Evolutionary conservation across 805 yeast species (phyloP).

Genomic region (Candida corydali): DNA sequence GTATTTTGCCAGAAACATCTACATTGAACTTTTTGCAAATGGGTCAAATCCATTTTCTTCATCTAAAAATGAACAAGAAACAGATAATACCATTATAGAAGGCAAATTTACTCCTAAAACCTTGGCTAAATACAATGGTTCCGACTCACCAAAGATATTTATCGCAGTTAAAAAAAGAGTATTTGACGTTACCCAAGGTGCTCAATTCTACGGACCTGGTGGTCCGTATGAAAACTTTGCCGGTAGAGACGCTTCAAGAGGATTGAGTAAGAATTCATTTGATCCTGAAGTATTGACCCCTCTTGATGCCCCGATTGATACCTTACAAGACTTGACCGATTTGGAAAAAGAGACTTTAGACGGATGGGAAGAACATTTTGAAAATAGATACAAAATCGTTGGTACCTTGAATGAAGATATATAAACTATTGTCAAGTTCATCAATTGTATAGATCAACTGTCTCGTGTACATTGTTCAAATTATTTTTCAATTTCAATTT

Average conservation of each 20-base stretch:
- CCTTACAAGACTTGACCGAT: constrained; percentile 53
- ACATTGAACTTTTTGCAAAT: constrained; percentile 16
- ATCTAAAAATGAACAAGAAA: constrained; percentile 12
- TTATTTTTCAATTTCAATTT: neutral
- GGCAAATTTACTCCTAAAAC: constrained; percentile 70
- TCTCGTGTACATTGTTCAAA: constrained; percentile 1
- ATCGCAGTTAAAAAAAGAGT: constrained; percentile 84
- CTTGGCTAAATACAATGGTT: constrained; percentile 74
- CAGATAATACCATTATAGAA: constrained; percentile 30
- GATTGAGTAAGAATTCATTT: constrained; percentile 84
- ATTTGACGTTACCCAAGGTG: constrained; percentile 75
- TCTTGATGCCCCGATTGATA: constrained; percentile 75
- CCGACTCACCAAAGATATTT: constrained; percentile 72
- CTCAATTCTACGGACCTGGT: constrained; percentile 89
- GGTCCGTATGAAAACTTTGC: constrained; percentile 95
- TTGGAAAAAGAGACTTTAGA: constrained; percentile 65
- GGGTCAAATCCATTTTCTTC: constrained; percentile 26
- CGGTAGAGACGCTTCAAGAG: constrained; percentile 93
- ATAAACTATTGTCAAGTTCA: too few relatives aligned
- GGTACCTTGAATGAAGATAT: constrained; percentile 51
- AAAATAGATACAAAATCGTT: constrained; percentile 72
- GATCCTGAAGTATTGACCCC: constrained; percentile 62
- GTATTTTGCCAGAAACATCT: constrained; percentile 27
- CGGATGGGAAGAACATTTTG: constrained; percentile 84
- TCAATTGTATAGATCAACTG: neutral